phyloP scores from a whole-genome alignment of 495 filamentous ascomycete genomes.

The Daldinia vernicosa region DNA sequence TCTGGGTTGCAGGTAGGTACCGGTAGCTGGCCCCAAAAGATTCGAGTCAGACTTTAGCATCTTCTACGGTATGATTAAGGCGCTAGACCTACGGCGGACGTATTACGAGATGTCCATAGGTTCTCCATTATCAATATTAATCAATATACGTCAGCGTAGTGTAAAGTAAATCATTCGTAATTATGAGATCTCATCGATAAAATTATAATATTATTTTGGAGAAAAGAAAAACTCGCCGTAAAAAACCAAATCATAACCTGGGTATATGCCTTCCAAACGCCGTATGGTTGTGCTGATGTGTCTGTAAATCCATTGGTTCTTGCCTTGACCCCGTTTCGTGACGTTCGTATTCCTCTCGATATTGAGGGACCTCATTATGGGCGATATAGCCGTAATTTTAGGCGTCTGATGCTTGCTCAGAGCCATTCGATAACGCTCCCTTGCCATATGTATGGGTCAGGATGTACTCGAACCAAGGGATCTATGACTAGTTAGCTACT shows the following conservation, averaged over 20 bases:
- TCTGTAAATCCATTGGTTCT: neutral
- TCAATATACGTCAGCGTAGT: neutral
- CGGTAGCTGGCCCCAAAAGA: neutral
- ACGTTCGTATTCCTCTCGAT: neutral
- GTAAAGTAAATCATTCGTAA: neutral
- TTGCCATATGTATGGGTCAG: constrained; percentile 43
- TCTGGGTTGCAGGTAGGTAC: neutral
- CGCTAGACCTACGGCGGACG: neutral
- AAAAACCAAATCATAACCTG: constrained; percentile 19
- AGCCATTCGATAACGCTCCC: constrained; percentile 37
- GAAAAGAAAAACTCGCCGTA: neutral
- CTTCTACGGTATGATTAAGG: neutral
- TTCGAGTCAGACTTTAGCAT: neutral
- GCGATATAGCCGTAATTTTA: neutral
- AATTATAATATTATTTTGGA: neutral
- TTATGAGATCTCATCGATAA: neutral
- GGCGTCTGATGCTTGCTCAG: neutral
- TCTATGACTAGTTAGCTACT: constrained; percentile 26
- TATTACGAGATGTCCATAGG: neutral
- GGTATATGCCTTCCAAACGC: constrained; percentile 40
- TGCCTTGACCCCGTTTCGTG: neutral
- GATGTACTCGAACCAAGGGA: constrained; percentile 41
- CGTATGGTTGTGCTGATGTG: constrained; percentile 1
- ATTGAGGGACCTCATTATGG: neutral
- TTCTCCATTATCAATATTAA: neutral